These are phyloP conservation scores for Geotrichum europaeum DNA, from an alignment of 1,139 yeast species.

Conservation along the genomic window DNA sequence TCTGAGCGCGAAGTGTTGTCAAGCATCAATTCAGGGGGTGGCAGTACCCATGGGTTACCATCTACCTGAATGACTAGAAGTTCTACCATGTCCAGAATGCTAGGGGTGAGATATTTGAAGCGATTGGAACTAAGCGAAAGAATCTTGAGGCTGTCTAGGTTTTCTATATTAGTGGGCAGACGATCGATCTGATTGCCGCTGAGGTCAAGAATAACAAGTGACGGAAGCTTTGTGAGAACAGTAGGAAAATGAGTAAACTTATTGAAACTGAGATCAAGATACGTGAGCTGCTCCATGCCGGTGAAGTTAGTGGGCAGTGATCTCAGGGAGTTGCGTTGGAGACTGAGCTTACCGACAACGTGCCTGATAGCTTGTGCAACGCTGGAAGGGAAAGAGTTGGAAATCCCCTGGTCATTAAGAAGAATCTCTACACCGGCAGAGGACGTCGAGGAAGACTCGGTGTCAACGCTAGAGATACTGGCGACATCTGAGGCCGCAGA, in stretches of 20 bases:
- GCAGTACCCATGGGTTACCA: conserved; percentile 58
- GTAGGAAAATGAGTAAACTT: conserved; percentile 49
- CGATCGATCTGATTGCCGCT: conserved; percentile 50
- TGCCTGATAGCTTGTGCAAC: conserved; percentile 39
- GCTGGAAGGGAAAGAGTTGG: conserved; percentile 34
- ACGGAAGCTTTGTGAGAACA: conserved; percentile 37
- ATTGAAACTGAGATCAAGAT: conserved; percentile 64
- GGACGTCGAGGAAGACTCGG: background rate
- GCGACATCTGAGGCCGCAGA: conserved; percentile 7
- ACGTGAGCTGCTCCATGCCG: conserved; percentile 45
- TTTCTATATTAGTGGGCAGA: conserved; percentile 41
- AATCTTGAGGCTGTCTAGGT: conserved; percentile 40
- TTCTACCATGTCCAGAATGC: conserved; percentile 46
- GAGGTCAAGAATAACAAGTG: conserved; percentile 62
- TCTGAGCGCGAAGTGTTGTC: conserved; percentile 34
- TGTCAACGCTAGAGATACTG: conserved; percentile 6
- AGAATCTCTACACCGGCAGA: conserved; percentile 23
- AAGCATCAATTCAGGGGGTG: conserved; percentile 40
- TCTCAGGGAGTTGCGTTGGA: conserved; percentile 47
- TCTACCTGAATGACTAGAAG: conserved; percentile 62
- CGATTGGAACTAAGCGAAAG: conserved; percentile 59
- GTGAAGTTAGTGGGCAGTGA: conserved; percentile 47
- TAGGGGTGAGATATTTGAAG: conserved; percentile 53
- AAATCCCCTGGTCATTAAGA: conserved; percentile 35
- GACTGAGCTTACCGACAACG: conserved; percentile 47